Base-by-base conservation (phyloP, 495 filamentous ascomycete species). In the Hypomontagnella submonticulosa region DNA sequence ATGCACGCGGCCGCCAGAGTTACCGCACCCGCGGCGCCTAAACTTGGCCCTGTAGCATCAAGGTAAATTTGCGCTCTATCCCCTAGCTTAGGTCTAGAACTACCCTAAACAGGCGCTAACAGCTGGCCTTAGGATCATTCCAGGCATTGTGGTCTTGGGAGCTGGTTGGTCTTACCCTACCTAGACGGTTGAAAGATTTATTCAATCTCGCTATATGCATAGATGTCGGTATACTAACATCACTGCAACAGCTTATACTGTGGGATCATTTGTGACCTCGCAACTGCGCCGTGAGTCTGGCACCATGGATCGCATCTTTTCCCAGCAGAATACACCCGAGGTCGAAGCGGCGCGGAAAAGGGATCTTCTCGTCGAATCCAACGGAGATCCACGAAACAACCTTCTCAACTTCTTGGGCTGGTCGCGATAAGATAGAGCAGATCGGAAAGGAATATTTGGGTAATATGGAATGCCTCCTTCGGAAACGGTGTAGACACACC, bases 381-480 rank as follows among this genome's bases (percentile, higher is more conserved):
- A 76, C 63, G 77, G 77, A 5, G 76, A 79, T 44, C 77, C 77
- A 2, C 63, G 76, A 37, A 76, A 77, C 63, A 73, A 71, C 12
- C 61, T 76, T 8, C 69, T 77, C 46, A 79, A 79, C 41, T 23
- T 77, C 19, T 42, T 79, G 27, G 77, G 76, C 57, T 77, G 75
- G 77, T 73, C 71, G 15, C 67, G 54, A 57, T 4, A 4, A 12
- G 0, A 0, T 11, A 12, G 18, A 19, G 18, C n/a, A 42, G 7
- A 8, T 30, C 5, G 36, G 23, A 53, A 47, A 44, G 64, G 41
- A 41, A 11, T 34, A 37, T 27, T 58, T 27, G 57, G n/a, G n/a
- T n/a, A n/a, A n/a, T n/a, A n/a, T n/a, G n/a, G n/a, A n/a, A n/a
- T n/a, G n/a, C n/a, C n/a, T n/a, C n/a, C n/a, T n/a, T n/a, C n/a